Percentiles rank a stretch among this genome's conserved stretches.
Conservation (phyloP, 129 eudicot species). For the Flaveria sonorensis region DNA sequence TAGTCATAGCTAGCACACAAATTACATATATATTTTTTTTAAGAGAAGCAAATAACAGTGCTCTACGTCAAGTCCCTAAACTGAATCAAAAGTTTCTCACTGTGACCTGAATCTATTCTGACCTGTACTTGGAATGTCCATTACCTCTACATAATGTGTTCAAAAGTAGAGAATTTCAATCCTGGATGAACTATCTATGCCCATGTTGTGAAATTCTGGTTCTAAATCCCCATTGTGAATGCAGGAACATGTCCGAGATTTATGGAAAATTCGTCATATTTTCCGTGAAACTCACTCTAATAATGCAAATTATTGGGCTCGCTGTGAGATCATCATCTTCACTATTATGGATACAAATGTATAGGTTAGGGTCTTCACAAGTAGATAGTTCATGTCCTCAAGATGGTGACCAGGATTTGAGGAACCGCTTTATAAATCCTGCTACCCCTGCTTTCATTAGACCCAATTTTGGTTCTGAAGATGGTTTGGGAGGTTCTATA, state of each 20-base stretch:
- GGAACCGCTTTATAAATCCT: slow-evolving; percentile 86
- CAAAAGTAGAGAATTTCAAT: not conserved
- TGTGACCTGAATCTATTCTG: not conserved
- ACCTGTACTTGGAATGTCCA: not conserved
- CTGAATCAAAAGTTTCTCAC: not conserved
- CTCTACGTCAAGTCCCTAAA: not conserved
- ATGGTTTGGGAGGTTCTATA: slow-evolving; percentile 82
- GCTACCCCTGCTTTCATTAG: slow-evolving; percentile 63
- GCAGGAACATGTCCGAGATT: slow-evolving; percentile 75
- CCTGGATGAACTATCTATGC: slow-evolving; percentile 8
- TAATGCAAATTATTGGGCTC: slow-evolving; percentile 79
- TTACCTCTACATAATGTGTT: not conserved
- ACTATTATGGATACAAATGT: slow-evolving; percentile 89
- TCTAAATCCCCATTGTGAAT: slow-evolving; percentile 22
- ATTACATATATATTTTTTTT: not conserved
- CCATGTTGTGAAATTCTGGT: slow-evolving; percentile 16
- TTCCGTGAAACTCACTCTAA: slow-evolving; percentile 66
- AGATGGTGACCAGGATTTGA: slow-evolving; percentile 74
- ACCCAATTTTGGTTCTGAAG: slow-evolving; percentile 60
- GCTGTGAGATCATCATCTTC: slow-evolving; percentile 72
- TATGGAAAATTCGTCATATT: slow-evolving; percentile 59
- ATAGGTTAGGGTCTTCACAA: slow-evolving; percentile 82
- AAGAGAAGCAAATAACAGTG: not conserved
- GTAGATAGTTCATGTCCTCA: slow-evolving; percentile 54
- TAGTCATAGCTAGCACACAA: not conserved